Conservation (phyloP, 768 basidiomycete genomes). For the Hypsizygus marmoreus region DNA sequence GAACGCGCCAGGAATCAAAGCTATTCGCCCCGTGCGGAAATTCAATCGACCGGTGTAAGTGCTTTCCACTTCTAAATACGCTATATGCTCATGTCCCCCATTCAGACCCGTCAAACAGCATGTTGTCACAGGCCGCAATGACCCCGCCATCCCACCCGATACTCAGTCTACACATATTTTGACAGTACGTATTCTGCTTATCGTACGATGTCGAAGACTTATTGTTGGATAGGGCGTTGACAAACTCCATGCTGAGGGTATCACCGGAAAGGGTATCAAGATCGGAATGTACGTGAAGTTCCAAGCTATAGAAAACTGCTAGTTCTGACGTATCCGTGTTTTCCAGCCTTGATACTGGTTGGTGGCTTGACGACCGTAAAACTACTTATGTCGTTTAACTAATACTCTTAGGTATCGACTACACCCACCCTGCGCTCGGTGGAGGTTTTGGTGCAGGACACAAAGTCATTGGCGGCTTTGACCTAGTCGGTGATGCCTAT, state of each 20-base stretch:
- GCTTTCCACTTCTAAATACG: background rate
- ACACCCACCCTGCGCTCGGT: constrained; percentile 56
- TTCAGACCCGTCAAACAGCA: constrained; percentile 46
- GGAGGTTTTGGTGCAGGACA: constrained; percentile 56
- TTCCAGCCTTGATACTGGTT: constrained; percentile 51
- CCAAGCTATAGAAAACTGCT: background rate
- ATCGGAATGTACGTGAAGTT: constrained; percentile 55
- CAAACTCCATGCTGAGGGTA: constrained; percentile 61
- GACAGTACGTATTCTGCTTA: constrained; percentile 39
- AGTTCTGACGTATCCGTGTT: background rate
- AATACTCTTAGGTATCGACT: constrained; percentile 49
- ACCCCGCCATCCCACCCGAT: constrained; percentile 46
- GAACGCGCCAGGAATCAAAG: constrained; percentile 51
- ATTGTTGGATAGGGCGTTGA: constrained; percentile 52
- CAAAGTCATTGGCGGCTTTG: constrained; percentile 54
- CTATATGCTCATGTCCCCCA: constrained; percentile 1
- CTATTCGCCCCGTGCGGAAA: constrained; percentile 54
- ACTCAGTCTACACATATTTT: constrained; percentile 53
- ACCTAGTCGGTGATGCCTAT: constrained; percentile 60
- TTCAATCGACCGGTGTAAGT: constrained; percentile 45
- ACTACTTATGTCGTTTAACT: too few relatives aligned
- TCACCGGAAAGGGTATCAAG: constrained; percentile 65
- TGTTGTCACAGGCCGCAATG: constrained; percentile 40
- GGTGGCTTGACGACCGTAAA: too few relatives aligned
- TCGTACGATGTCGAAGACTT: background rate